Conservation (phyloP, 208 protist species). For the Trypanosoma scelopori region DNA sequence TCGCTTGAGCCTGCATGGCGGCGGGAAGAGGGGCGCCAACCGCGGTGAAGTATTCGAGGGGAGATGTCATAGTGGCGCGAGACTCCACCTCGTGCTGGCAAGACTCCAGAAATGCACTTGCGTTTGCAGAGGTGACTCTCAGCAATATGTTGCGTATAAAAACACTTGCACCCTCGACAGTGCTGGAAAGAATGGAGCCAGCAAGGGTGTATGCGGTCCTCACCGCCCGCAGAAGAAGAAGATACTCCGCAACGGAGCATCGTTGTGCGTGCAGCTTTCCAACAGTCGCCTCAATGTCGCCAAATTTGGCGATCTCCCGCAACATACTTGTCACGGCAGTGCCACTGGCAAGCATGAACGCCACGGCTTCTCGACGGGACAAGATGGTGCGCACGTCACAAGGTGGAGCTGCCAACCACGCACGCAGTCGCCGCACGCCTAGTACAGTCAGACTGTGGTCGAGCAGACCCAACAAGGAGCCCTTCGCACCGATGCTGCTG, state of each 20-base stretch:
- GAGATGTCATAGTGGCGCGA: slow-evolving; percentile 35
- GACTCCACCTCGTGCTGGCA: slow-evolving; percentile 42
- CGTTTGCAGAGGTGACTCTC: slow-evolving; percentile 20
- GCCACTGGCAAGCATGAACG: slow-evolving; percentile 42
- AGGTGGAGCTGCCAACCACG: slow-evolving; percentile 71
- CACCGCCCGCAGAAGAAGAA: slow-evolving; percentile 62
- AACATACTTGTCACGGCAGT: slow-evolving; percentile 56
- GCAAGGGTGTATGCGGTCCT: slow-evolving; percentile 34
- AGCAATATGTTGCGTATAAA: slow-evolving; percentile 39
- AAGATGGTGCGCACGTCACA: slow-evolving; percentile 31
- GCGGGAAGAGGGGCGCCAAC: slow-evolving; percentile 24
- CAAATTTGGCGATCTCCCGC: slow-evolving; percentile 60
- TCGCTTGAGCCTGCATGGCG: slow-evolving; percentile 37
- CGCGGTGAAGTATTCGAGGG: slow-evolving; percentile 64
- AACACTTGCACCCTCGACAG: background rate
- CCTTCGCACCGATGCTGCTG: slow-evolving; percentile 46
- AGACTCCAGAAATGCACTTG: slow-evolving; percentile 35
- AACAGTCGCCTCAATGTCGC: slow-evolving; percentile 77
- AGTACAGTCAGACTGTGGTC: slow-evolving; percentile 67
- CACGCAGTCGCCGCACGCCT: slow-evolving; percentile 59
- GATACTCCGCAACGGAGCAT: slow-evolving; percentile 71
- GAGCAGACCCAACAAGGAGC: slow-evolving; percentile 65
- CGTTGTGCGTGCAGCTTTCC: slow-evolving; percentile 74
- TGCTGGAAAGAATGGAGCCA: slow-evolving; percentile 10
- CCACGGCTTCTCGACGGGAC: slow-evolving; percentile 48